phyloP scores from a whole-genome alignment of 2,329 filamentous ascomycete genomes.

The Aspergillus sclerotialis region DNA sequence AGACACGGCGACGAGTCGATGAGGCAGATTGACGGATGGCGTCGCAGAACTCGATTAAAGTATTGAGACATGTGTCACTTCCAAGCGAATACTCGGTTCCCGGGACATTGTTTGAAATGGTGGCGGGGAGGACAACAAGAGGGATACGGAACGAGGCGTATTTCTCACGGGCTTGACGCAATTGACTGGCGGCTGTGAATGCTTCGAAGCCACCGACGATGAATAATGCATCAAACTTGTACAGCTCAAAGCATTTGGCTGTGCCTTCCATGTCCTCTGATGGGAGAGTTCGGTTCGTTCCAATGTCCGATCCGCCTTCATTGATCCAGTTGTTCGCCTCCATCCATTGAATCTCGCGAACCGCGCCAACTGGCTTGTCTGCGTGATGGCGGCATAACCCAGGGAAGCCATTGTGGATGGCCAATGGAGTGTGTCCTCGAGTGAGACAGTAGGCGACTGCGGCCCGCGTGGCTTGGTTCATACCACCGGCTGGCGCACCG shows the following conservation, averaged over 20 bases:
- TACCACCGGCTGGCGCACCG: conserved; percentile 90
- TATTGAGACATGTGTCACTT: conserved; percentile 93
- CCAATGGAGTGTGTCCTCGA: conserved; percentile 84
- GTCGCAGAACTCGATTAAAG: conserved; percentile 90
- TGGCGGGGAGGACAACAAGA: conserved; percentile 86
- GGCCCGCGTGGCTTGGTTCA: conserved; percentile 93
- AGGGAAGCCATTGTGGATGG: conserved; percentile 94
- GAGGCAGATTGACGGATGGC: conserved; percentile 96
- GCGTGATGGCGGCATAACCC: conserved; percentile 85
- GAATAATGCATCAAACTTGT: conserved; percentile 86
- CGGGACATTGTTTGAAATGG: conserved; percentile 96
- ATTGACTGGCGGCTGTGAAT: conserved; percentile 82
- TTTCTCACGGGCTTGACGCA: conserved; percentile 69
- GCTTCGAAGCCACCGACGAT: conserved; percentile 94
- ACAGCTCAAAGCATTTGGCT: conserved; percentile 74
- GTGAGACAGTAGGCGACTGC: conserved; percentile 89
- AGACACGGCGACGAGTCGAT: conserved; percentile 84
- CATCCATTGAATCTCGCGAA: conserved; percentile 82
- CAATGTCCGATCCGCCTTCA: conserved; percentile 94
- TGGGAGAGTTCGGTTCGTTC: conserved; percentile 90
- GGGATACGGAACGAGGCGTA: conserved; percentile 88
- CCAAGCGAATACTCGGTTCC: conserved; percentile 96
- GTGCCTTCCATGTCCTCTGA: conserved; percentile 78
- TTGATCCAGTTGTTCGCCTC: conserved; percentile 94
- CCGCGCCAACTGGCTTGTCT: conserved; percentile 72